phyloP scores from a whole-genome alignment of 352 stramenopile genomes.

The Pilasporangium apinafurcum region DNA sequence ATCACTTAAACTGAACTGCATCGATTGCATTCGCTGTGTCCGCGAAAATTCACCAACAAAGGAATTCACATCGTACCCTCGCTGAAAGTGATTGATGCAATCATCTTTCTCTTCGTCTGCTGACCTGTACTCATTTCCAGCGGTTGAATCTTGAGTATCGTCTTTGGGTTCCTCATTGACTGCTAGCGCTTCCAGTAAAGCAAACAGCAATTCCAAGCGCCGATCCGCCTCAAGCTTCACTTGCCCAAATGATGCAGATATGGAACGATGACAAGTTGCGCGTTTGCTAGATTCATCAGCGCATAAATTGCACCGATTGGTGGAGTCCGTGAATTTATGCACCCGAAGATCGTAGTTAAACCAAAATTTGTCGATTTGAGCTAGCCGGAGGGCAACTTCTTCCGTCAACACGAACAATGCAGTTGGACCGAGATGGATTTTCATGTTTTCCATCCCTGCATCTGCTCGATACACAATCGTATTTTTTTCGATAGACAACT shows the following conservation, averaged over 20 bases:
- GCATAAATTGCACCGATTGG: slow-evolving; percentile 49
- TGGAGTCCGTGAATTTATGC: slow-evolving; percentile 31
- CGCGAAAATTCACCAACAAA: slow-evolving; percentile 22
- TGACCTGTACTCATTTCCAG: slow-evolving; percentile 22
- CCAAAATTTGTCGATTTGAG: slow-evolving; percentile 79
- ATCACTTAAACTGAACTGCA: slow-evolving; percentile 58
- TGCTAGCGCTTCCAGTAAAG: slow-evolving; percentile 67
- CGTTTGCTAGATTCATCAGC: slow-evolving; percentile 51
- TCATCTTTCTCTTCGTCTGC: slow-evolving; percentile 13
- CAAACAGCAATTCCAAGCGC: slow-evolving; percentile 74
- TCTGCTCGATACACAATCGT: slow-evolving; percentile 64
- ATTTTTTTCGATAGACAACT: slow-evolving; percentile 78
- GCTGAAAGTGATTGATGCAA: slow-evolving; percentile 2
- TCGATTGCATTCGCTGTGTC: slow-evolving; percentile 53
- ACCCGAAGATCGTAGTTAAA: slow-evolving; percentile 69
- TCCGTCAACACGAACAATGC: slow-evolving; percentile 81
- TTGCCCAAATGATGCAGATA: slow-evolving; percentile 67
- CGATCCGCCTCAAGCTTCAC: slow-evolving; percentile 84
- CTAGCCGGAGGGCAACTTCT: slow-evolving; percentile 80
- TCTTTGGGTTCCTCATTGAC: slow-evolving; percentile 20
- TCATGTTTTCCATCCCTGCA: slow-evolving; percentile 52
- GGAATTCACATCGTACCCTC: slow-evolving; percentile 13
- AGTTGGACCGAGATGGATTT: slow-evolving; percentile 65
- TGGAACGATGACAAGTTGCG: slow-evolving; percentile 50
- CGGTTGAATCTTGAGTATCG: slow-evolving; percentile 18